Base-by-base conservation (phyloP, 306 rosid genomes). In the Corylus avellana region DNA sequence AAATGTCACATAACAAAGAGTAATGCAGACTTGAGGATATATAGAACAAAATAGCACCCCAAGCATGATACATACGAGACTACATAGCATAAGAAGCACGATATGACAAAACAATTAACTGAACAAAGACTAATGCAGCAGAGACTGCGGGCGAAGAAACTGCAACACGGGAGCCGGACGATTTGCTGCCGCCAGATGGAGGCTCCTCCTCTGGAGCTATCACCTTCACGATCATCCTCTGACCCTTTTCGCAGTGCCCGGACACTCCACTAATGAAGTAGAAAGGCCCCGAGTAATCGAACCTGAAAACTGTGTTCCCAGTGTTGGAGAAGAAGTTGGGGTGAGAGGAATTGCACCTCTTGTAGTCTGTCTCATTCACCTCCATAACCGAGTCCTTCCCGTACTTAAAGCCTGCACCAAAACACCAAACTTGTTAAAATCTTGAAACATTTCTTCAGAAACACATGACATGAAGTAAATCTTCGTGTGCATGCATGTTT, bases 351-450 rank as follows among this genome's bases (percentile, higher is more conserved):
- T 86, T 91, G 89, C 97, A 92, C 16, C 76, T 79, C 47, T 85
- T 84, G 87, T 85, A 91, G 53, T 88, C 93, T 44, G 10, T 88
- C 20, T 86, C 84, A 0, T 72, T 81, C 81, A 94, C 98, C 81
- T 89, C 88, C 98, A 94, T 90, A 75, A 92, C 97, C 0, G 97
- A 91, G 78, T 90, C 98, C 87, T 91, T 94, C 82, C 81, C 81
- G 90, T 92, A 94, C 80, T 44, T 86, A 22, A 90, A 91, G 44
- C 81, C 95, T 94, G 48, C 74, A 78, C 27, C 55, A 67, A 67
- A 39, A 8, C 46, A 42, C 1, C 44, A 39, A 67, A 18, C 20
- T 8, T 16, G 25, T 4, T 16, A 25, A 51, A 37, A 49, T 51
- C 13, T 56, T 12, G 49, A 4, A 53, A n/a, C 22, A 29, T 44